These are phyloP conservation scores for Yamagishiella unicocca DNA, from an alignment of 139 green algal species.

Conservation along the genomic window DNA sequence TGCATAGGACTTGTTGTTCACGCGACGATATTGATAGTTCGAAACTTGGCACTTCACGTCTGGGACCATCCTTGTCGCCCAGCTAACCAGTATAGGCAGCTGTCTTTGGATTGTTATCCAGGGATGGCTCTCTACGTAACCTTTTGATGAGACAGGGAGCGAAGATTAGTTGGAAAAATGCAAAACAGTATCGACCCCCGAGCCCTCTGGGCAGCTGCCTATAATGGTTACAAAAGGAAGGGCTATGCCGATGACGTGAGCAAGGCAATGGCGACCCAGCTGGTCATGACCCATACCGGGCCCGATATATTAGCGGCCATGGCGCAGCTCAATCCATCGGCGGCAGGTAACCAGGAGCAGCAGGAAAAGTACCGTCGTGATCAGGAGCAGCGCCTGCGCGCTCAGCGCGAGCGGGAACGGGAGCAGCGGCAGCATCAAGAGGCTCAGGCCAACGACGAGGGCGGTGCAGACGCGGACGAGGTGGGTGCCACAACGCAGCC, in stretches of 20 bases:
- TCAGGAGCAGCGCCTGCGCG: background rate
- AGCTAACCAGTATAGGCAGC: background rate
- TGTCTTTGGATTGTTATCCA: background rate
- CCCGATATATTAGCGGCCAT: background rate
- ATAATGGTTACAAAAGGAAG: background rate
- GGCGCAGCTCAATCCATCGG: background rate
- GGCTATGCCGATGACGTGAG: background rate
- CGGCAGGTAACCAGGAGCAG: background rate
- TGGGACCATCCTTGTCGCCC: background rate
- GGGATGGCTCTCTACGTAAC: background rate
- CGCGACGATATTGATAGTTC: background rate
- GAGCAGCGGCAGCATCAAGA: conserved; percentile 21
- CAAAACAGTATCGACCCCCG: background rate
- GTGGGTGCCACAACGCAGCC: too few relatives aligned
- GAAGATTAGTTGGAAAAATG: background rate
- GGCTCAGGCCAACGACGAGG: conserved; percentile 27
- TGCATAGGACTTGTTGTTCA: background rate
- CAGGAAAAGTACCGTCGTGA: conserved; percentile 2
- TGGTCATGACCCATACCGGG: background rate
- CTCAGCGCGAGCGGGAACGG: background rate
- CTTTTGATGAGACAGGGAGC: background rate
- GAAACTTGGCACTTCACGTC: background rate
- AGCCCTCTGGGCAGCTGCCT: background rate
- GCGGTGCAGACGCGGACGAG: background rate
- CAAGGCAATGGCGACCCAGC: background rate